phyloP scores from a whole-genome alignment of 257 asterid species.

The Salvia rosmarinus region DNA sequence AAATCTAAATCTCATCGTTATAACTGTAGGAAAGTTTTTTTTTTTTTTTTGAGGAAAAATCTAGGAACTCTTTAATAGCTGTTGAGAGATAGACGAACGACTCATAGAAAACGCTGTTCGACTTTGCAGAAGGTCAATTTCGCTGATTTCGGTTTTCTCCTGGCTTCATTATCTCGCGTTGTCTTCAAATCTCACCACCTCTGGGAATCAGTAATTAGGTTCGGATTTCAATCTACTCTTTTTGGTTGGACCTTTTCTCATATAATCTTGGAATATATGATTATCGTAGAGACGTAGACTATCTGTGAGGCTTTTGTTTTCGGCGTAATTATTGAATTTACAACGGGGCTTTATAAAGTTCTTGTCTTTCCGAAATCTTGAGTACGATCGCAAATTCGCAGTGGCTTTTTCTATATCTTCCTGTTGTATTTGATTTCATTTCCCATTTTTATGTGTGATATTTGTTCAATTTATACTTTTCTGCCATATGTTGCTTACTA shows the following conservation, averaged over 20 bases:
- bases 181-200: neutral
- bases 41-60: no score
- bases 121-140: neutral
- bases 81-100: no score
- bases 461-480: neutral
- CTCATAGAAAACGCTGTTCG: neutral
- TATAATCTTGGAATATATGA: neutral
- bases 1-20: no score
- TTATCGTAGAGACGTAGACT: neutral
- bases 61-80: neutral
- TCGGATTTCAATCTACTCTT: slow-evolving; percentile 5
- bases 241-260: neutral
- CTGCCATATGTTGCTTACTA: slow-evolving; percentile 2
- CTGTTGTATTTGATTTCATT: neutral
- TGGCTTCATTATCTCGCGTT: slow-evolving; percentile 6
- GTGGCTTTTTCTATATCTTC: neutral
- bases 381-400: neutral
- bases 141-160: neutral
- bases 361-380: neutral
- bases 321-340: slow-evolving; percentile 8
- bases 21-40: no score
- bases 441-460: neutral
- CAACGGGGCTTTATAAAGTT: neutral
- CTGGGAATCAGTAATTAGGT: slow-evolving; percentile 22
- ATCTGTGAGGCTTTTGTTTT: neutral